Base-by-base conservation (phyloP, 148 eudicot species). In the Rhododendron mucronatum region DNA sequence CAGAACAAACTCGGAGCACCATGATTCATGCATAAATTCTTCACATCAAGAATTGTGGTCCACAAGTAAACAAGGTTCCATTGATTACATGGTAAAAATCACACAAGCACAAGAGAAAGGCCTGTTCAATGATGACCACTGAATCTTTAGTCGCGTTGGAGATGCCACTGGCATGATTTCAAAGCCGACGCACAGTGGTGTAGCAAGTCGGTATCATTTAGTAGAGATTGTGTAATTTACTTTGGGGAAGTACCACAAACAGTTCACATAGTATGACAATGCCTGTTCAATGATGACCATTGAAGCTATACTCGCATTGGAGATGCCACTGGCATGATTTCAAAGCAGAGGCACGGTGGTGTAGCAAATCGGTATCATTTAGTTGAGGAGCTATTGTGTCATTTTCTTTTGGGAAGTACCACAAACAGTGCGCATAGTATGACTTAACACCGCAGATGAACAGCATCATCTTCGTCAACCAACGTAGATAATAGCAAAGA, bases 381-480 rank as follows among this genome's bases (percentile, higher is more conserved):
- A 48, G 55, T 7, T 65, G 76, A 65, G 71, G 28, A 37, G 65
- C 73, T 21, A 57, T 28, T 47, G 26, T 28, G 20, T 63, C 55
- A 23, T 44, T 83, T 26, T 69, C 28, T 78, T 28, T 67, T 44
- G 84, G 59, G 61, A 45, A 45, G 74, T 23, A 47, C 37, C 55
- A 83, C 55, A 61, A 13, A 63, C 65, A 37, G 20, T 44, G n/a
- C 18, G 7, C 33, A 61, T 7, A 44, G 35, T 26, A 67, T 13
- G 77, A 67, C 45, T 39, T 28, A 74, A 12, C 21, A 23, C 37
- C 14, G 6, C 77, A 65, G 75, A 61, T 48, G 82, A 63, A 61
- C 75, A 59, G 84, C 75, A 37, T 82, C 75, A 61, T 82, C 75
- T 44, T 78, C 7, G 47, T 45, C 81, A 63, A 59, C 39, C 85